Percentiles rank a stretch among this genome's conserved stretches.
Conservation (phyloP, 805 yeast genomes). For the Wickerhamomyces subpelliculosus region DNA sequence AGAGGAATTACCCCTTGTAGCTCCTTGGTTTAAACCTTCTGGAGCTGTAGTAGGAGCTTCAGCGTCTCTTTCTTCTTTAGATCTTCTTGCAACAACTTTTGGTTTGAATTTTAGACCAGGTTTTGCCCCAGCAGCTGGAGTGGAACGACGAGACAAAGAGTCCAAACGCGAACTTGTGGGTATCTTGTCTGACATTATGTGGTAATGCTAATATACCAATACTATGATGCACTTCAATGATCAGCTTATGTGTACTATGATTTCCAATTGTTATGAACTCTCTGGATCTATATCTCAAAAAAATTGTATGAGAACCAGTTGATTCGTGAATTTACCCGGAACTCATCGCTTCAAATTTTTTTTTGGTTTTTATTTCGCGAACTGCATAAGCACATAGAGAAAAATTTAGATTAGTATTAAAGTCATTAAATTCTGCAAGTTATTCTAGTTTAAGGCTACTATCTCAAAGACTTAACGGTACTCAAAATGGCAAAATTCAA, state of each 20-base stretch:
- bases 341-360: background rate
- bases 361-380: background rate
- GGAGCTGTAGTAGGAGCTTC: conserved; percentile 43
- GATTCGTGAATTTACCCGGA: background rate
- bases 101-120: conserved; percentile 75
- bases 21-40: conserved; percentile 4
- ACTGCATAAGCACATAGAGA: background rate
- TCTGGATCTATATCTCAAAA: too few relatives aligned
- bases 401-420: too few relatives aligned
- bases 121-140: conserved; percentile 30
- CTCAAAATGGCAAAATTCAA: conserved; percentile 15
- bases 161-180: conserved; percentile 27
- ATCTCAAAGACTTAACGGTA: too few relatives aligned
- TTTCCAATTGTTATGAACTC: too few relatives aligned
- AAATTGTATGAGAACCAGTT: background rate
- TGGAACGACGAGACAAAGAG: conserved; percentile 27
- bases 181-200: conserved; percentile 16
- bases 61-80: conserved; percentile 78
- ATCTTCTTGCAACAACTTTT: conserved; percentile 75
- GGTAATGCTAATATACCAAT: background rate
- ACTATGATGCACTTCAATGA: background rate
- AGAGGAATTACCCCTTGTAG: conserved; percentile 4
- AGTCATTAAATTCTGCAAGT: too few relatives aligned
- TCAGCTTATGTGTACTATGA: too few relatives aligned
- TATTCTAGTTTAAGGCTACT: too few relatives aligned